Percentiles rank a stretch among this genome's conserved stretches.
Conservation (phyloP, 306 rosid species). For the Corylus avellana region DNA sequence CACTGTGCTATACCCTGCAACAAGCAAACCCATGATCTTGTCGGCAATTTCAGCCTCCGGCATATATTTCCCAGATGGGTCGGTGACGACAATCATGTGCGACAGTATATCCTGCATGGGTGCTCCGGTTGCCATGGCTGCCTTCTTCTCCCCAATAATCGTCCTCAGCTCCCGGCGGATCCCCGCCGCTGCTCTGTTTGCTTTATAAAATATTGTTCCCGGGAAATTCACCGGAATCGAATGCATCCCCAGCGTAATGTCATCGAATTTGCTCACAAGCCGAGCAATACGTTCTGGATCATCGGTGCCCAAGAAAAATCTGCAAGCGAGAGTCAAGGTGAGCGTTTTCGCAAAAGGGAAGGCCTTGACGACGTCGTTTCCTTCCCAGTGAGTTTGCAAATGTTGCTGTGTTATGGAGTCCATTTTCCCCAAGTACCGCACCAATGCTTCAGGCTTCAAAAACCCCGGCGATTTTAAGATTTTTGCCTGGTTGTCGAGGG, state of each 20-base stretch:
- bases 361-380: constrained; percentile 37
- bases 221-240: constrained; percentile 50
- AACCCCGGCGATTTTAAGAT: constrained; percentile 43
- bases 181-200: constrained; percentile 44
- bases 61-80: constrained; percentile 54
- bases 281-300: constrained; percentile 34
- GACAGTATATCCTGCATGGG: constrained; percentile 53
- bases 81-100: constrained; percentile 52
- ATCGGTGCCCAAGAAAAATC: constrained; percentile 51
- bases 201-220: constrained; percentile 46
- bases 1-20: constrained; percentile 48
- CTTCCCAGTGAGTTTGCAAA: constrained; percentile 53
- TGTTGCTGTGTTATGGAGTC: constrained; percentile 50
- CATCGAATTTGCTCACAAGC: constrained; percentile 39
- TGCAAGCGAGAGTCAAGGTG: constrained; percentile 43
- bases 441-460: constrained; percentile 61
- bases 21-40: constrained; percentile 64
- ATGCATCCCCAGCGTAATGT: constrained; percentile 48
- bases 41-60: constrained; percentile 59
- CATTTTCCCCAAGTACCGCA: constrained; percentile 51
- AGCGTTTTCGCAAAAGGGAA: constrained; percentile 48
- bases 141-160: constrained; percentile 54
- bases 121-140: constrained; percentile 43
- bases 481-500: background rate
- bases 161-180: constrained; percentile 47